Conservation (phyloP, 2,329 filamentous ascomycete genomes). For the Raffaelea arxii region DNA sequence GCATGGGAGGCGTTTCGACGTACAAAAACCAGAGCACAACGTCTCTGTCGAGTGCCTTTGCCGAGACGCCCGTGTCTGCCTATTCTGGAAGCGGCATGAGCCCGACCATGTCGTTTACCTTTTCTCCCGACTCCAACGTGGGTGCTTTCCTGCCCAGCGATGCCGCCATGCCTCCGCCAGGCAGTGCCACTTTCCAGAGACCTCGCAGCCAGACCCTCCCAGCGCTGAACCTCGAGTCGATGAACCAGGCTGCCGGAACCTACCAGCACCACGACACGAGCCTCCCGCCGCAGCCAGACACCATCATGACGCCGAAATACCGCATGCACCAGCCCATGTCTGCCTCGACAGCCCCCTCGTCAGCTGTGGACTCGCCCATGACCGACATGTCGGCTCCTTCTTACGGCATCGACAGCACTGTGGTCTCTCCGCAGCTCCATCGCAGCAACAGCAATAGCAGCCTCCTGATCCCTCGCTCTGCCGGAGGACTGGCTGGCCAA, state of each 20-base stretch:
- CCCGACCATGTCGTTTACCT: slow-evolving; percentile 63
- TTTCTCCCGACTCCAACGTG: slow-evolving; percentile 63
- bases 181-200: slow-evolving; percentile 50
- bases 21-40: slow-evolving; percentile 59
- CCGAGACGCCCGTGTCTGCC: slow-evolving; percentile 52
- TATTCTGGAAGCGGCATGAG: slow-evolving; percentile 66
- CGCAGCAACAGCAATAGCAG: slow-evolving; percentile 43
- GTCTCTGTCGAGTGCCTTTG: slow-evolving; percentile 58
- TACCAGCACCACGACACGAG: slow-evolving; percentile 25
- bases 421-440: slow-evolving; percentile 34
- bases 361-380: slow-evolving; percentile 41
- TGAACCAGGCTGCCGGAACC: slow-evolving; percentile 41
- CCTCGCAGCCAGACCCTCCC: slow-evolving; percentile 87
- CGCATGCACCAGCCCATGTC: slow-evolving; percentile 18
- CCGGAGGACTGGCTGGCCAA: slow-evolving; percentile 15
- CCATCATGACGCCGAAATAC: slow-evolving; percentile 4
- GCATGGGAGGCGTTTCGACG: slow-evolving; percentile 23
- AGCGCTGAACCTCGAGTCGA: slow-evolving; percentile 53
- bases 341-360: slow-evolving; percentile 35
- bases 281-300: neutral
- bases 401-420: slow-evolving; percentile 28
- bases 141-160: slow-evolving; percentile 50
- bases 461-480: slow-evolving; percentile 19
- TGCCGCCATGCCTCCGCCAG: slow-evolving; percentile 25
- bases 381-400: slow-evolving; percentile 32